Conservation (phyloP, 345 rosid genomes). For the Ceriops zippeliana region DNA sequence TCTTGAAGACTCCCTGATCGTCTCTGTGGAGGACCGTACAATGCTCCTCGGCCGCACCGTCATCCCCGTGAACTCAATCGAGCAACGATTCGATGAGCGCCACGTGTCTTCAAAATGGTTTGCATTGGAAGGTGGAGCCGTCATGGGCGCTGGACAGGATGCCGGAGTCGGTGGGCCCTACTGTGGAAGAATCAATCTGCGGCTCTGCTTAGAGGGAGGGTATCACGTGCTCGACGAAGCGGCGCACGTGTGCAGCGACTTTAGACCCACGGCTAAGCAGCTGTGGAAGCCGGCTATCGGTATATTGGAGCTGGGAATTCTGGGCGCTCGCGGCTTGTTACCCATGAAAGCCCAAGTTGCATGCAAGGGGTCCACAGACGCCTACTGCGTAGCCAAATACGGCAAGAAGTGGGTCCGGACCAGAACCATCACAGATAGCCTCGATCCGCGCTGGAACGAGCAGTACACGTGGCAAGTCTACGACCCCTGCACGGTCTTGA, state of each 20-base stretch:
- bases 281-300: slow-evolving; percentile 95
- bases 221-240: slow-evolving; percentile 99
- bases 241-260: slow-evolving; percentile 96
- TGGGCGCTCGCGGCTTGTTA: slow-evolving; percentile 84
- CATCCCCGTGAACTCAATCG: slow-evolving; percentile 67
- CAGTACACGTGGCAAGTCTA: slow-evolving; percentile 99
- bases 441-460: slow-evolving; percentile 97
- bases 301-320: slow-evolving; percentile 80
- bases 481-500: slow-evolving; percentile 88
- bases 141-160: slow-evolving; percentile 18
- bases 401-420: slow-evolving; percentile 99
- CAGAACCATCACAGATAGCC: slow-evolving; percentile 75
- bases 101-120: slow-evolving; percentile 72
- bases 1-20: slow-evolving; percentile 63
- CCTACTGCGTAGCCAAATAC: slow-evolving; percentile 90
- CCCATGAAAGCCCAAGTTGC: slow-evolving; percentile 78
- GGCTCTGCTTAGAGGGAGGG: slow-evolving; percentile 90
- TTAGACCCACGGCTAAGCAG: slow-evolving; percentile 92
- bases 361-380: slow-evolving; percentile 83
- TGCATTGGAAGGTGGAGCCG: slow-evolving; percentile 41
- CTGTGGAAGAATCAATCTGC: slow-evolving; percentile 64
- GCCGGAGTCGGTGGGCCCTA: slow-evolving; percentile 34
- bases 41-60: slow-evolving; percentile 49
- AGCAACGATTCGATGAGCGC: slow-evolving; percentile 77
- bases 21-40: slow-evolving; percentile 77